phyloP scores from a whole-genome alignment of 305 asterid genomes.

The Fraxinus velutina region DNA sequence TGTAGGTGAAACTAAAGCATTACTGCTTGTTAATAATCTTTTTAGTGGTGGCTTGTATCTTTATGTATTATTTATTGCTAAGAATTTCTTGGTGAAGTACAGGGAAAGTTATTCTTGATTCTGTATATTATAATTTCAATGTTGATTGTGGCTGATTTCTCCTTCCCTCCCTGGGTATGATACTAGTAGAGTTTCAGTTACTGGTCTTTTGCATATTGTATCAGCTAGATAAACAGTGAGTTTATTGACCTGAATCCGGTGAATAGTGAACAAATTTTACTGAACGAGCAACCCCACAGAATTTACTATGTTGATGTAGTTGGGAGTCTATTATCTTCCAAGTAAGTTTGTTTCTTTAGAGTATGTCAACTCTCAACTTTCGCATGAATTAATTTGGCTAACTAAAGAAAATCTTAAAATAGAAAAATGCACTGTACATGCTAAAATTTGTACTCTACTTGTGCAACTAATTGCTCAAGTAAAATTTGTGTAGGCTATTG shows the following conservation, averaged over 20 bases:
- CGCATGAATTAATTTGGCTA: not conserved
- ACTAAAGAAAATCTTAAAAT: not conserved
- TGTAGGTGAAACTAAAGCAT: not conserved
- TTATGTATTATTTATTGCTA: not conserved
- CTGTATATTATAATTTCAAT: not conserved
- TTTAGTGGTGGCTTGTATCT: not conserved
- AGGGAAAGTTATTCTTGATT: not conserved
- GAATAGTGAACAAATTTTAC: not conserved
- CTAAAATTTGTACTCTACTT: not conserved
- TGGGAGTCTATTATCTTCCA: not conserved
- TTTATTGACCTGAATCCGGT: not conserved
- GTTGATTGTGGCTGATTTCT: not conserved
- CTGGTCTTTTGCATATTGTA: not conserved
- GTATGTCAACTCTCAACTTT: not conserved
- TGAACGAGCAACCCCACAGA: not conserved
- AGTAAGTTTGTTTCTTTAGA: not conserved
- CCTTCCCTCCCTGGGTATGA: not conserved
- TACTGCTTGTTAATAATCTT: not conserved
- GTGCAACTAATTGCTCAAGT: not conserved
- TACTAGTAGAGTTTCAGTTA: not conserved
- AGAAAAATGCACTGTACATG: not conserved
- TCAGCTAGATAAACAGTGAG: not conserved
- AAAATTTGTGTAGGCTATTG: constrained; percentile 51
- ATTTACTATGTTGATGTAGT: not conserved
- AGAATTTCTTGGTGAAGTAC: not conserved